Conservation (phyloP, 805 yeast species). For the Wickerhamomyces ciferrii region DNA sequence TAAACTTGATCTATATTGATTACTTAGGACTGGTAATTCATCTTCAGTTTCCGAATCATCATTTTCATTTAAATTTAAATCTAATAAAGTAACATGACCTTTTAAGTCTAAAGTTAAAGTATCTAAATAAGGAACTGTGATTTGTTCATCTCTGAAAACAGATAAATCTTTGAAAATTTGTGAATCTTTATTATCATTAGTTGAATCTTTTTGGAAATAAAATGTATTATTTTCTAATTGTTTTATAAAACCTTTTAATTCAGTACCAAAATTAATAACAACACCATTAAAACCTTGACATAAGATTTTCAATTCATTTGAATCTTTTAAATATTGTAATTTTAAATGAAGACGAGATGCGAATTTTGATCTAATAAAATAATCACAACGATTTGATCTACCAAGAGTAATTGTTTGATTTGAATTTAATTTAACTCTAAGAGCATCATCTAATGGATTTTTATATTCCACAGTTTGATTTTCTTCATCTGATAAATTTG, state of each 20-base stretch:
- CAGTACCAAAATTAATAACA: slow-evolving; percentile 55
- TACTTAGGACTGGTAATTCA: slow-evolving; percentile 23
- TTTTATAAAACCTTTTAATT: slow-evolving; percentile 26
- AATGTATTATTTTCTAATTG: slow-evolving; percentile 18
- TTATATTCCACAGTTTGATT: slow-evolving; percentile 1
- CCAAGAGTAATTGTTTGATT: slow-evolving; percentile 27
- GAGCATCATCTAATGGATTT: slow-evolving; percentile 4
- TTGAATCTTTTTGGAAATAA: slow-evolving; percentile 13
- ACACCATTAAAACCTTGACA: slow-evolving; percentile 87
- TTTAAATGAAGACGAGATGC: slow-evolving; percentile 66
- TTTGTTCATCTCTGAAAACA: slow-evolving; percentile 57
- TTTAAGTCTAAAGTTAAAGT: slow-evolving; percentile 67
- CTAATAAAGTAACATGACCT: slow-evolving; percentile 52
- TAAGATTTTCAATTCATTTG: slow-evolving; percentile 42
- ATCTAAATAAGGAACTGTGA: slow-evolving; percentile 56
- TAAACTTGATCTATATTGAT: slow-evolving; percentile 13
- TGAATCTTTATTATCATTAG: slow-evolving; percentile 6
- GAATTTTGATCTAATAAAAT: slow-evolving; percentile 42
- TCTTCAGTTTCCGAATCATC: slow-evolving; percentile 38
- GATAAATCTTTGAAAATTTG: slow-evolving; percentile 33
- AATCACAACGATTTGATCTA: slow-evolving; percentile 56
- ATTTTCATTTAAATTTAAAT: slow-evolving; percentile 28
- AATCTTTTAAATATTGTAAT: slow-evolving; percentile 36
- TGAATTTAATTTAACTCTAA: slow-evolving; percentile 15
- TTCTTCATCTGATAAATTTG: background rate